Conservation (phyloP, 495 filamentous ascomycete species). For the Penicillium coprophilum region DNA sequence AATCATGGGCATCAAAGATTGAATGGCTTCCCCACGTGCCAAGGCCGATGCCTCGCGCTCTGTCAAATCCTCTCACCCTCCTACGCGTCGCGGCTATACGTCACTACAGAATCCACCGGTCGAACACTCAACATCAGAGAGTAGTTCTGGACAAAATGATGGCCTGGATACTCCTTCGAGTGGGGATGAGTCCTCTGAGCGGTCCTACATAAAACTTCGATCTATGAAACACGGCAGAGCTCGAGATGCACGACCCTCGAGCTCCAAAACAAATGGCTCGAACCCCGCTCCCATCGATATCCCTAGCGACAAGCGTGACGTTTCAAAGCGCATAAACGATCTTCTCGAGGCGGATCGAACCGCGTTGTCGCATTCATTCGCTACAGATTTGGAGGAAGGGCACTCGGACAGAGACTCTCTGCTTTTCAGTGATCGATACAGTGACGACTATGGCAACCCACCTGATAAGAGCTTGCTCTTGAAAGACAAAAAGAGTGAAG, state of each 20-base stretch:
- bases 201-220: slow-evolving; percentile 22
- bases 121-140: not conserved
- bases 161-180: slow-evolving; percentile 10
- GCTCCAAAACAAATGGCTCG: slow-evolving; percentile 3
- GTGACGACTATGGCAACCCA: slow-evolving; percentile 26
- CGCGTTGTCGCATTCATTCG: slow-evolving; percentile 21
- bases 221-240: slow-evolving; percentile 10
- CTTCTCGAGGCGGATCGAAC: slow-evolving; percentile 18
- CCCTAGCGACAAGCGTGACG: slow-evolving; percentile 17
- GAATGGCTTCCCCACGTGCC: slow-evolving; percentile 9
- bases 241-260: not conserved
- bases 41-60: not conserved
- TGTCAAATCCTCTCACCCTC: not conserved
- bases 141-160: not conserved
- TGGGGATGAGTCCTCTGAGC: slow-evolving; percentile 19
- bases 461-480: slow-evolving; percentile 11
- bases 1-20: slow-evolving; percentile 1
- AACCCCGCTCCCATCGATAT: slow-evolving; percentile 4
- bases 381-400: slow-evolving; percentile 25
- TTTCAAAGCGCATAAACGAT: slow-evolving; percentile 22
- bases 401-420: slow-evolving; percentile 13
- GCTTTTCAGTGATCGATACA: slow-evolving; percentile 24
- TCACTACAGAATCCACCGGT: not conserved
- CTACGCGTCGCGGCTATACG: slow-evolving; percentile 5
- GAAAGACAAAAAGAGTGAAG: not conserved